A percentile compares a stretch with the other conserved stretches of the same genome.
phyloP scores from a whole-genome alignment of 1,284 basidiomycete genomes.

The Ganoderma multipileum region DNA sequence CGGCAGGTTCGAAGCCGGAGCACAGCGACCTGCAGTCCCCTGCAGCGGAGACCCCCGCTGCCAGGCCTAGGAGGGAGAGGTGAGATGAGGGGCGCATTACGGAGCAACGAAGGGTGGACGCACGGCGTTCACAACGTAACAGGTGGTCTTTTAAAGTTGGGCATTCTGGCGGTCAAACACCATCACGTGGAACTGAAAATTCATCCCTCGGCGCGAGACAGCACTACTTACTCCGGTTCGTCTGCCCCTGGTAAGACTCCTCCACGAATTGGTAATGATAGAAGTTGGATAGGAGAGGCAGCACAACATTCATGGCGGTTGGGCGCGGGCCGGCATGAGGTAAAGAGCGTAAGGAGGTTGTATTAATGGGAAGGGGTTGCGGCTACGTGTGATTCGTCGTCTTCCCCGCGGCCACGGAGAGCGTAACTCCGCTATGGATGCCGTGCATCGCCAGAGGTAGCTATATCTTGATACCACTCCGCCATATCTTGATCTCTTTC shows the following conservation, averaged over 20 bases:
- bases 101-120: background rate
- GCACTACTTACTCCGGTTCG: background rate
- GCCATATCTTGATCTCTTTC: background rate
- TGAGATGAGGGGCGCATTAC: slow-evolving; percentile 11
- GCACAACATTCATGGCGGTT: background rate
- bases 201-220: background rate
- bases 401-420: background rate
- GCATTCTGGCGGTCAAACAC: background rate
- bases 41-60: slow-evolving; percentile 6
- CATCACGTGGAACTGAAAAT: background rate
- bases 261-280: background rate
- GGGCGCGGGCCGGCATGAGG: background rate
- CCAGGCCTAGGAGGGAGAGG: slow-evolving; percentile 16
- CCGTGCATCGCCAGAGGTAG: background rate
- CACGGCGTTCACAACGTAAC: background rate
- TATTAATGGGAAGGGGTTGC: background rate
- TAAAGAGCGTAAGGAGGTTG: background rate
- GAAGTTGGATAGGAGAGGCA: background rate
- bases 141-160: slow-evolving; percentile 16
- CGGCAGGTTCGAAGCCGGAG: slow-evolving; percentile 12
- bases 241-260: background rate
- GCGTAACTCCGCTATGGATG: background rate
- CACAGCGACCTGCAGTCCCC: slow-evolving; percentile 14
- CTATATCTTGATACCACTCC: background rate
- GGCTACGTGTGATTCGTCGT: background rate